Evolutionary conservation across 345 rosid species (phyloP).

Genomic region (Cardamine resedifolia): DNA sequence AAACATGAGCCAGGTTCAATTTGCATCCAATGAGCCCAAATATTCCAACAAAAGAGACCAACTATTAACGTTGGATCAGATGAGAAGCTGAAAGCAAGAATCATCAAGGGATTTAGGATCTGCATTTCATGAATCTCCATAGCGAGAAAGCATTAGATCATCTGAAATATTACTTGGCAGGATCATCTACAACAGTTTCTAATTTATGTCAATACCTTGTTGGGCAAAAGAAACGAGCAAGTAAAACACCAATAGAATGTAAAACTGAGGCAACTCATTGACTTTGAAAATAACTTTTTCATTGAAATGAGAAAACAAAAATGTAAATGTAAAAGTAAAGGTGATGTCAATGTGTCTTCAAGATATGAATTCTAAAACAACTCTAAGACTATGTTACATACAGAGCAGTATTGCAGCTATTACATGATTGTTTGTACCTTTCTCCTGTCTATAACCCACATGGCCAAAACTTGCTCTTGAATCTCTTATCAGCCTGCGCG

Average conservation of each 20-base stretch:
- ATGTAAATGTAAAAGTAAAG: conserved; percentile 31
- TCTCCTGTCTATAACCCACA: conserved; percentile 58
- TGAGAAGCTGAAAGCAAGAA: conserved; percentile 6
- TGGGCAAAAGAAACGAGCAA: background rate
- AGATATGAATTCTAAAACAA: conserved; percentile 72
- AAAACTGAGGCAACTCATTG: background rate
- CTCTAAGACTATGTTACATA: conserved; percentile 73
- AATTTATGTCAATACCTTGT: background rate
- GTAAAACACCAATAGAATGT: background rate
- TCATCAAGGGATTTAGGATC: background rate
- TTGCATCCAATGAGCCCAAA: conserved; percentile 1
- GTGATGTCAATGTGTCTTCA: conserved; percentile 68
- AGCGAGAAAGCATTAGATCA: background rate
- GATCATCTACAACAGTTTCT: background rate
- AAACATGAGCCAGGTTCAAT: background rate
- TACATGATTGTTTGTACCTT: conserved; percentile 64
- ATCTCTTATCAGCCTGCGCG: conserved; percentile 51
- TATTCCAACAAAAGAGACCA: background rate
- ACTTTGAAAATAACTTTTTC: conserved; percentile 7
- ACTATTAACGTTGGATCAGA: background rate
- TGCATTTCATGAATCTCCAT: background rate
- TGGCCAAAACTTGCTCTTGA: conserved; percentile 69
- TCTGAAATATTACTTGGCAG: background rate
- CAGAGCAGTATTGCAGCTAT: conserved; percentile 66
- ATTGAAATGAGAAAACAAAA: conserved; percentile 33